Percentiles rank a stretch among this genome's conserved stretches.
These are phyloP conservation scores for Pterulicium gracile DNA, from an alignment of 1,284 basidiomycete species.

Conservation along the genomic window DNA sequence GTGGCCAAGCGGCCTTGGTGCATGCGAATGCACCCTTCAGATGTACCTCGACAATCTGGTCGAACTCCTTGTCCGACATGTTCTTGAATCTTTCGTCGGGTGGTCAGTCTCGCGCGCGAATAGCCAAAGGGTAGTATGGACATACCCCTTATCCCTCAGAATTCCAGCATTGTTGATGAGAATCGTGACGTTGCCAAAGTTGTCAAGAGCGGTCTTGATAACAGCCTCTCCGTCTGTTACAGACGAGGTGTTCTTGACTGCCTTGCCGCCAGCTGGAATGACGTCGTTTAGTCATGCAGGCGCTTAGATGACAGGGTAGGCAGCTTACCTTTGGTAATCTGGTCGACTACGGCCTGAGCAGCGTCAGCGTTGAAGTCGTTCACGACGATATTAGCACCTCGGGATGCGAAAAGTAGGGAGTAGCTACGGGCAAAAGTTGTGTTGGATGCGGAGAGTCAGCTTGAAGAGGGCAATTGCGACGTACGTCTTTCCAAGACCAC, in stretches of 20 bases:
- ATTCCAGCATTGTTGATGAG: conserved; percentile 98
- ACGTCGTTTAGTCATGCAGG: conserved; percentile 1
- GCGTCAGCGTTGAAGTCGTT: conserved; percentile 89
- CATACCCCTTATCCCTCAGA: conserved; percentile 71
- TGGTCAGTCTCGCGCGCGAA: background rate
- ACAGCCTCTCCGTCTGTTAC: conserved; percentile 85
- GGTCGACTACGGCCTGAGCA: conserved; percentile 88
- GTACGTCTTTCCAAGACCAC: conserved; percentile 86
- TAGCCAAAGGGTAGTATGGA: conserved; percentile 10
- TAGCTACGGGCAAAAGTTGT: conserved; percentile 45
- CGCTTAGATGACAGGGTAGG: conserved; percentile 6
- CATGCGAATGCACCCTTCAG: conserved; percentile 94
- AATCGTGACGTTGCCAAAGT: conserved; percentile 76
- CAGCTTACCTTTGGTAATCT: conserved; percentile 70
- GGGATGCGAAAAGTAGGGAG: conserved; percentile 80
- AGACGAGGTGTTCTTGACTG: conserved; percentile 80
- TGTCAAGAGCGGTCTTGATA: conserved; percentile 80
- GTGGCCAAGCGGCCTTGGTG: conserved; percentile 93
- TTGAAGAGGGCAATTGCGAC: conserved; percentile 18
- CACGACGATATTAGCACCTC: conserved; percentile 91
- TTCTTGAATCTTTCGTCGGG: conserved; percentile 65
- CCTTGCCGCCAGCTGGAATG: conserved; percentile 73
- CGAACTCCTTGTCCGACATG: conserved; percentile 86
- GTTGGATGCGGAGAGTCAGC: background rate
- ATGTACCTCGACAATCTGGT: conserved; percentile 83